Percentiles rank a stretch among this genome's conserved stretches.
These are phyloP conservation scores for Umbellularia californica DNA, from an alignment of 164 flowering plant genomes.

Conservation along the genomic window DNA sequence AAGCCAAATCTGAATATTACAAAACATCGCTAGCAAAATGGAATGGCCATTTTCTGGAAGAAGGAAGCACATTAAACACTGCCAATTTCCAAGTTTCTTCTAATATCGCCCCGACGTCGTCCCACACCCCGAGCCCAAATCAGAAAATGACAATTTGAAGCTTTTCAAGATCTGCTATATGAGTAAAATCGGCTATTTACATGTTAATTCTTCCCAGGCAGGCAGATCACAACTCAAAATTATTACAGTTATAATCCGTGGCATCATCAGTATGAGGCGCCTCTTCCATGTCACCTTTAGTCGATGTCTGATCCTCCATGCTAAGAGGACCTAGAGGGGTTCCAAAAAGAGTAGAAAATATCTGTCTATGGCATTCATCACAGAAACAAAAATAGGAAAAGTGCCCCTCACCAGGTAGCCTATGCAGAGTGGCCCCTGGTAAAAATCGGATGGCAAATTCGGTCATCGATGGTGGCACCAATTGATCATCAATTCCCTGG, in stretches of 20 bases:
- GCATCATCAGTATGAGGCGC: conserved; percentile 3
- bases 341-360: conserved; percentile 73
- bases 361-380: conserved; percentile 74
- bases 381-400: conserved; percentile 80
- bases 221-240: neutral
- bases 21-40: neutral
- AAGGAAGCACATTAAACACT: neutral
- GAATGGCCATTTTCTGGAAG: neutral
- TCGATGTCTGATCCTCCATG: conserved; percentile 18
- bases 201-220: conserved; percentile 1
- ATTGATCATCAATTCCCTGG: conserved; percentile 88
- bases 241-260: neutral
- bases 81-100: conserved; percentile 1
- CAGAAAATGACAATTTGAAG: neutral
- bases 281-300: conserved; percentile 9
- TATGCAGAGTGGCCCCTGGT: conserved; percentile 63
- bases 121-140: neutral
- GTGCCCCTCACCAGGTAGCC: conserved; percentile 78
- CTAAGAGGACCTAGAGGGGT: conserved; percentile 55
- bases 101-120: neutral
- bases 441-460: conserved; percentile 63
- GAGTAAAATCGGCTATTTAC: conserved; percentile 18
- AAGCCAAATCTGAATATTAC: neutral
- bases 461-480: conserved; percentile 60
- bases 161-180: neutral